These are phyloP conservation scores for Dioscorea zingiberensis DNA, from an alignment of 106 monocot genomes.

Conservation along the genomic window DNA sequence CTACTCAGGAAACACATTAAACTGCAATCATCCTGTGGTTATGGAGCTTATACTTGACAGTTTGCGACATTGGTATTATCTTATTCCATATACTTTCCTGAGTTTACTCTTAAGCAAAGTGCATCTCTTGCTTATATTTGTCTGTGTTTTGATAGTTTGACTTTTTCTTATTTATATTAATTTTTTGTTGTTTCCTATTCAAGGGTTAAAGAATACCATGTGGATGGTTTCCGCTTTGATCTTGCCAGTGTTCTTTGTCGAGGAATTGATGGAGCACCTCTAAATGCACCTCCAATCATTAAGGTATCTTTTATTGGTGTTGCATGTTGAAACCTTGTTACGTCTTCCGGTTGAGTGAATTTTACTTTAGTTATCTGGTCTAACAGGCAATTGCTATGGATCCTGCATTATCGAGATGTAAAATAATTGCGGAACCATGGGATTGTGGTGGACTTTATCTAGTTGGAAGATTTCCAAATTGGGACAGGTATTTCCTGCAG, in stretches of 20 bases:
- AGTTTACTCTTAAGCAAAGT: not conserved
- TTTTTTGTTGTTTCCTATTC: not conserved
- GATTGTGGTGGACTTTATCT: constrained; percentile 95
- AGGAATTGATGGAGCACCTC: constrained; percentile 76
- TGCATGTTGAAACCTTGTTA: too few species aligned
- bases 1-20: constrained; percentile 84
- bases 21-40: constrained; percentile 98
- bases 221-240: constrained; percentile 98
- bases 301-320: constrained; percentile 39
- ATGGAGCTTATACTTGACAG: constrained; percentile 96
- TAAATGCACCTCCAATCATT: constrained; percentile 76
- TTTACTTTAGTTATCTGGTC: not conserved
- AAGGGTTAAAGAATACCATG: constrained; percentile 93
- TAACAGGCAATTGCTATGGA: constrained; percentile 88
- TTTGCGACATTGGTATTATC: constrained; percentile 84
- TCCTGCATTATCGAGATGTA: constrained; percentile 80
- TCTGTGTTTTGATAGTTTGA: not conserved
- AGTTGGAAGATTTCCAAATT: constrained; percentile 92
- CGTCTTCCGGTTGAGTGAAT: too few species aligned
- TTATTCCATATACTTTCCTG: not conserved
- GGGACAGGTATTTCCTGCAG: constrained; percentile 77
- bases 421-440: constrained; percentile 99
- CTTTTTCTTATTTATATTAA: too few species aligned
- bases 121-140: not conserved
- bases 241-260: constrained; percentile 96